Evolutionary conservation across 805 yeast species (phyloP).

Genomic region (Starmerella apis): DNA sequence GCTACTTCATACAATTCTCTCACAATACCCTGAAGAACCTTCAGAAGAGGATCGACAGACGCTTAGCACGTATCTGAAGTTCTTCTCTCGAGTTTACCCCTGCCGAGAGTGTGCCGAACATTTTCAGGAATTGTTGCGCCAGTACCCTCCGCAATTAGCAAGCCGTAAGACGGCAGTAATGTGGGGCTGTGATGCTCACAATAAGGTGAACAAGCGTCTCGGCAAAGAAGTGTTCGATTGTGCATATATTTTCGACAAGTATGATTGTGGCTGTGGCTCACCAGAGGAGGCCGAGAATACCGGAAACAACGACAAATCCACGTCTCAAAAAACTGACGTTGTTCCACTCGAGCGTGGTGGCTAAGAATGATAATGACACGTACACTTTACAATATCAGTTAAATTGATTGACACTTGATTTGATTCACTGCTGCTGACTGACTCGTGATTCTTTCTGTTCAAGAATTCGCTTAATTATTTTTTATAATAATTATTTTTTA

Average conservation of each 20-base stretch:
- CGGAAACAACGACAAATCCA: slow-evolving; percentile 26
- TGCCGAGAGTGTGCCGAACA: slow-evolving; percentile 96
- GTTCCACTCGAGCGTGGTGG: slow-evolving; percentile 1
- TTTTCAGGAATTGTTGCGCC: slow-evolving; percentile 55
- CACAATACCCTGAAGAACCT: slow-evolving; percentile 85
- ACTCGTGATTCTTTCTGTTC: too few species aligned
- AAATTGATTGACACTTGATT: background rate
- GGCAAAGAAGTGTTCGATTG: slow-evolving; percentile 73
- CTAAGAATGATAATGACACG: background rate
- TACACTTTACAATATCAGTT: background rate
- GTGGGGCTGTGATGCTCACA: slow-evolving; percentile 95
- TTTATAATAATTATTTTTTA: too few species aligned
- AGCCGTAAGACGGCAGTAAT: slow-evolving; percentile 71
- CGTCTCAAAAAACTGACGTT: background rate
- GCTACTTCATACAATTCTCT: slow-evolving; percentile 79
- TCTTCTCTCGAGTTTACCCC: slow-evolving; percentile 88
- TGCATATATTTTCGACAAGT: slow-evolving; percentile 70
- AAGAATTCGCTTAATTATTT: too few species aligned
- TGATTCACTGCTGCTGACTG: background rate
- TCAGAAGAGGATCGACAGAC: slow-evolving; percentile 51
- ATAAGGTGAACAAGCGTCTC: slow-evolving; percentile 66
- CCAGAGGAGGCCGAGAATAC: slow-evolving; percentile 46
- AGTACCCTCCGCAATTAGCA: slow-evolving; percentile 76
- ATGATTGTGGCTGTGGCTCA: slow-evolving; percentile 88
- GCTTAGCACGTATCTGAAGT: slow-evolving; percentile 49